Evolutionary conservation across 2,329 filamentous ascomycete genomes (phyloP).

Genomic region (Ascochyta pisi): DNA sequence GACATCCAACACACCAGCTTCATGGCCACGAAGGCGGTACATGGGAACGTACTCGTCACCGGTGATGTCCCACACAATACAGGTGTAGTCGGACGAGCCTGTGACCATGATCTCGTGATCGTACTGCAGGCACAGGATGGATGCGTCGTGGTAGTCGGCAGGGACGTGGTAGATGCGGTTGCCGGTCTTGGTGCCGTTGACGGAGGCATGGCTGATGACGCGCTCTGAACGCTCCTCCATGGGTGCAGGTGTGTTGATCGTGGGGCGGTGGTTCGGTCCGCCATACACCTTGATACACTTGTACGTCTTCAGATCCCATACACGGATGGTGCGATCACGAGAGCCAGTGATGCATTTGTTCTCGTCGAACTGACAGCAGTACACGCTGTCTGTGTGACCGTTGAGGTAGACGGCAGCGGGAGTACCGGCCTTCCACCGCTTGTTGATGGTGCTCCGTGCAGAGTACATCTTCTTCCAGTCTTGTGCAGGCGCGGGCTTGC

Average conservation of each 20-base stretch:
- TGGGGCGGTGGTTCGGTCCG: constrained; percentile 67
- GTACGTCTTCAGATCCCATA: constrained; percentile 94
- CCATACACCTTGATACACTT: constrained; percentile 87
- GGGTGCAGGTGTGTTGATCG: constrained; percentile 55
- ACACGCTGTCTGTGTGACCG: constrained; percentile 94
- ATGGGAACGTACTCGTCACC: constrained; percentile 72
- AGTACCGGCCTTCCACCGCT: constrained; percentile 79
- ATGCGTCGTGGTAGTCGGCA: constrained; percentile 78
- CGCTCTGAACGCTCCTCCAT: constrained; percentile 52
- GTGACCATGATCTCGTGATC: constrained; percentile 93
- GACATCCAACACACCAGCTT: constrained; percentile 88
- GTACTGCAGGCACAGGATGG: constrained; percentile 93
- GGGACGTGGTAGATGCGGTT: constrained; percentile 57
- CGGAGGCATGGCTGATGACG: constrained; percentile 53
- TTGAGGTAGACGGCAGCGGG: constrained; percentile 87
- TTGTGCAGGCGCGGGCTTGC: constrained; percentile 61
- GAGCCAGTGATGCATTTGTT: constrained; percentile 97
- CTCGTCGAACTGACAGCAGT: constrained; percentile 98
- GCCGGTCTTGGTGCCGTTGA: constrained; percentile 57
- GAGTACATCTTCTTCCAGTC: constrained; percentile 89
- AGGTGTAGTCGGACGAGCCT: constrained; percentile 88
- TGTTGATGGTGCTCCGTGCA: constrained; percentile 76
- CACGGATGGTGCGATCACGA: constrained; percentile 90
- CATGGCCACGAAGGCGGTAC: constrained; percentile 77
- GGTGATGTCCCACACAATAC: constrained; percentile 88